Conservation (phyloP, 176 grass and related monocot genomes). For the Aegilops bicornis region DNA sequence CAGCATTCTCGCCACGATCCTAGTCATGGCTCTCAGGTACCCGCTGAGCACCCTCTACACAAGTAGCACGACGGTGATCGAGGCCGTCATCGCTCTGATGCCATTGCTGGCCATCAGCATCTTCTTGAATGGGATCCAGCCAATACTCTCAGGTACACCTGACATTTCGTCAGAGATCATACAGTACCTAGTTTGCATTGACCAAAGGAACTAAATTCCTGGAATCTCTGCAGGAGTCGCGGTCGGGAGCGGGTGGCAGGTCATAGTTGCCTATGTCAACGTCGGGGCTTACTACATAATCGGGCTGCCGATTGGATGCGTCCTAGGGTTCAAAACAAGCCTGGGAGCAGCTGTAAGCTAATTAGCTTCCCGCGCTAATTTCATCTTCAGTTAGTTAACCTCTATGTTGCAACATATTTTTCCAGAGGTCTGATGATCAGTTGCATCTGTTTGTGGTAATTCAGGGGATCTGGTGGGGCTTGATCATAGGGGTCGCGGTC, state of each 20-base stretch:
- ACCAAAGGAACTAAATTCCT: not conserved
- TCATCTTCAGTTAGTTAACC: not conserved
- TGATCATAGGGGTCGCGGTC: slow-evolving; percentile 71
- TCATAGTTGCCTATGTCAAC: slow-evolving; percentile 79
- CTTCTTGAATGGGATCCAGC: slow-evolving; percentile 89
- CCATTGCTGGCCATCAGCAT: slow-evolving; percentile 75
- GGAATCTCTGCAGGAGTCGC: slow-evolving; percentile 52
- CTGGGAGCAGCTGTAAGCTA: slow-evolving; percentile 54
- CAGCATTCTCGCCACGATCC: slow-evolving; percentile 52
- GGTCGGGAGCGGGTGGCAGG: slow-evolving; percentile 86
- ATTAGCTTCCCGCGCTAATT: not conserved
- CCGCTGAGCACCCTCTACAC: slow-evolving; percentile 76
- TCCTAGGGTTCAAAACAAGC: slow-evolving; percentile 71
- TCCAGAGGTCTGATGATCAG: not conserved
- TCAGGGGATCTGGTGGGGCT: slow-evolving; percentile 88
- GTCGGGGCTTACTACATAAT: slow-evolving; percentile 71
- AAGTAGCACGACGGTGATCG: slow-evolving; percentile 44
- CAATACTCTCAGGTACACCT: slow-evolving; percentile 71
- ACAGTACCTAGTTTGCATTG: not conserved
- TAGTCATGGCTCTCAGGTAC: slow-evolving; percentile 55
- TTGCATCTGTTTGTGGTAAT: not conserved
- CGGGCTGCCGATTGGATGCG: slow-evolving; percentile 69
- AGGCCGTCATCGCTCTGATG: slow-evolving; percentile 45
- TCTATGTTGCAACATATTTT: not conserved
- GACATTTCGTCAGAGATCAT: not conserved